Percentiles rank a stretch among this genome's conserved stretches.
phyloP scores from a whole-genome alignment of 257 asterid species.

The Solanum gandarillasii region DNA sequence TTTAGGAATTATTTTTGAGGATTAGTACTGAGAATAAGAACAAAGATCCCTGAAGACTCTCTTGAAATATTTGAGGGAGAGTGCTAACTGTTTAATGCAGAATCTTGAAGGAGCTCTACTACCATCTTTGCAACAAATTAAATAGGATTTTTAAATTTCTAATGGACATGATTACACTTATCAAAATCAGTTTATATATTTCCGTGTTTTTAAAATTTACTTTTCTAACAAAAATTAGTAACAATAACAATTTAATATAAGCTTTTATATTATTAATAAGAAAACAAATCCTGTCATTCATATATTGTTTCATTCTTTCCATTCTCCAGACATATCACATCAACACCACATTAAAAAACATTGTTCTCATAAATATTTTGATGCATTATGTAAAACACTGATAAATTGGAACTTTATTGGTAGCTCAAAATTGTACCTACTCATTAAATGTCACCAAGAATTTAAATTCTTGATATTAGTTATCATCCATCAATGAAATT shows the following conservation, averaged over 20 bases:
- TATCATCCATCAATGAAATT: neutral
- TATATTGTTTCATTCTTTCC: no score
- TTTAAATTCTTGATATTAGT: neutral
- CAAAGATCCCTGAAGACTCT: no score
- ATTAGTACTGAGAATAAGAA: no score
- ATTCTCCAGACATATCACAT: neutral
- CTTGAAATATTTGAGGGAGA: no score
- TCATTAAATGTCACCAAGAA: neutral
- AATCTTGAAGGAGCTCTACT: no score
- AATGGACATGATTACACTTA: no score
- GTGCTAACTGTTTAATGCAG: no score
- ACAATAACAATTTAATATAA: neutral
- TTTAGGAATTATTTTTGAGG: no score
- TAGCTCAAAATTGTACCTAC: neutral
- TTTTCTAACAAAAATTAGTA: neutral
- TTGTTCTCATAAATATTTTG: neutral
- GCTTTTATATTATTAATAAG: neutral
- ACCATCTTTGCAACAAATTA: no score
- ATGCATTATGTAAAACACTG: neutral
- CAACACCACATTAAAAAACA: neutral
- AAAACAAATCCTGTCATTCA: neutral
- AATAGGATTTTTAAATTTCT: no score
- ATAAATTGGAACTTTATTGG: neutral
- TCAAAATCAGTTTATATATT: no score
- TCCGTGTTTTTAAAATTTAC: neutral